Conservation (phyloP, 208 protist genomes). For the Trypanosomatidae sp. region DNA sequence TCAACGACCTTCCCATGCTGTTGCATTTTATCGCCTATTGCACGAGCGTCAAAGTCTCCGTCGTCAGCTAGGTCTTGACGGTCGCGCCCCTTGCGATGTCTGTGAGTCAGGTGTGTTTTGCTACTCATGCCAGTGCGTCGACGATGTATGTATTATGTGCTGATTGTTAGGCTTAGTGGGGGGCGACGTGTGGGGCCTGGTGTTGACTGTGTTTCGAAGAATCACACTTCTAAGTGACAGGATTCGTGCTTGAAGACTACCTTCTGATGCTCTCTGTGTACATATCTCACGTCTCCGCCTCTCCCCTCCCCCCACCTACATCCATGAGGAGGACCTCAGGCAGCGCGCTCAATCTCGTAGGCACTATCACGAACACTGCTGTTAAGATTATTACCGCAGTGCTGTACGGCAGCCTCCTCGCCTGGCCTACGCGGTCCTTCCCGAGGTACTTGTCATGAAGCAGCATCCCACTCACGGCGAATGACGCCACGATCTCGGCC, state of each 20-base stretch:
- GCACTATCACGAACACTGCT: constrained; percentile 34
- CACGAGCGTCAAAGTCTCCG: constrained; percentile 30
- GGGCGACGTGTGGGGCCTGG: constrained; percentile 12
- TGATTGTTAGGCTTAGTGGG: constrained; percentile 22
- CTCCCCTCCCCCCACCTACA: constrained; percentile 26
- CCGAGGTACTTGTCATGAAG: constrained; percentile 16
- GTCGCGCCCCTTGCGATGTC: constrained; percentile 29
- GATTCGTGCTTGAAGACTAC: constrained; percentile 21
- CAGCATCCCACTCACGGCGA: constrained; percentile 42
- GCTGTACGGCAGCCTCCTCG: constrained; percentile 33
- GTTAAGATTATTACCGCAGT: constrained; percentile 33
- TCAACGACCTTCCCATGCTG: constrained; percentile 47
- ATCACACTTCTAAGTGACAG: constrained; percentile 21
- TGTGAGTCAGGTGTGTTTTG: constrained; percentile 30
- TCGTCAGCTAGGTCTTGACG: constrained; percentile 33
- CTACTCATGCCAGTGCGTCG: constrained; percentile 29
- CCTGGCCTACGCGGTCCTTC: constrained; percentile 32
- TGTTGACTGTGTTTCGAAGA: constrained; percentile 23
- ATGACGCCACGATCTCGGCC: constrained; percentile 24
- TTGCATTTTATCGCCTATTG: constrained; percentile 46
- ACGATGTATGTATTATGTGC: constrained; percentile 23
- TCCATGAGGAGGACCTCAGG: constrained; percentile 30
- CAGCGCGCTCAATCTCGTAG: constrained; percentile 36
- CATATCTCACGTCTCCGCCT: constrained; percentile 14
- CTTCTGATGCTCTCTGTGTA: constrained; percentile 31